These are phyloP conservation scores for Botrytis pseudocinerea DNA, from an alignment of 2,329 filamentous ascomycete genomes.

Conservation along the genomic window DNA sequence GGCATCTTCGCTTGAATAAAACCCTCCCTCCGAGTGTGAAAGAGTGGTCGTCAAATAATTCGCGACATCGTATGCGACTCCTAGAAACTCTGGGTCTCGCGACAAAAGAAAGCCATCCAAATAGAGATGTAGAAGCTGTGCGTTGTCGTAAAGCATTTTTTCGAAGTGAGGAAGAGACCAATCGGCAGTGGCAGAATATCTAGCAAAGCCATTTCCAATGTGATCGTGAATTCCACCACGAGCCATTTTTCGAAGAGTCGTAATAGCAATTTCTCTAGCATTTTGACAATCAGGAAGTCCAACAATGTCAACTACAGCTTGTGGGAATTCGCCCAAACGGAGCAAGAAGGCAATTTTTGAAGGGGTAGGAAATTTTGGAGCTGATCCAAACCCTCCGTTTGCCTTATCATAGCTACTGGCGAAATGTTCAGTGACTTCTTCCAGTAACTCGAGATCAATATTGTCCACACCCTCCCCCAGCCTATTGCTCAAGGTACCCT, in stretches of 20 bases:
- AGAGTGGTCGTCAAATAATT: slow-evolving; percentile 83
- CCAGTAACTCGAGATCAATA: slow-evolving; percentile 84
- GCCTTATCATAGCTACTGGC: slow-evolving; percentile 74
- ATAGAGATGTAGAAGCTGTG: slow-evolving; percentile 79
- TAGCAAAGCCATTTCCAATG: slow-evolving; percentile 74
- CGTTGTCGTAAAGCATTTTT: slow-evolving; percentile 94
- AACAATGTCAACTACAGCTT: slow-evolving; percentile 80
- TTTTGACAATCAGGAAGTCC: slow-evolving; percentile 73
- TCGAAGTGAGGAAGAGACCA: slow-evolving; percentile 97
- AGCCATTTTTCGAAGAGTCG: slow-evolving; percentile 77
- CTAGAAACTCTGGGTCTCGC: slow-evolving; percentile 67
- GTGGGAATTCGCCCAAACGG: slow-evolving; percentile 68
- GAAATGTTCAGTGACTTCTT: slow-evolving; percentile 85
- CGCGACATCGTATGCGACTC: slow-evolving; percentile 77
- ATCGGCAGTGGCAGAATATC: slow-evolving; percentile 87
- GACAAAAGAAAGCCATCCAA: slow-evolving; percentile 74
- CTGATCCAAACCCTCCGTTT: slow-evolving; percentile 75
- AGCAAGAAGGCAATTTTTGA: slow-evolving; percentile 82
- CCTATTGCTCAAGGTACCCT: slow-evolving; percentile 65
- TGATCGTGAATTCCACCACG: slow-evolving; percentile 72
- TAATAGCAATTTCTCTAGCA: slow-evolving; percentile 75
- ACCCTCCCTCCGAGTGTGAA: slow-evolving; percentile 67
- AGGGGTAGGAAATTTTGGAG: slow-evolving; percentile 89
- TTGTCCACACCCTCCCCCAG: slow-evolving; percentile 58
- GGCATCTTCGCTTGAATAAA: slow-evolving; percentile 86